Percentiles rank a stretch among this genome's conserved stretches.
These are phyloP conservation scores for Fusarium caatingaense DNA, from an alignment of 2,329 filamentous ascomycete genomes.

Conservation along the genomic window DNA sequence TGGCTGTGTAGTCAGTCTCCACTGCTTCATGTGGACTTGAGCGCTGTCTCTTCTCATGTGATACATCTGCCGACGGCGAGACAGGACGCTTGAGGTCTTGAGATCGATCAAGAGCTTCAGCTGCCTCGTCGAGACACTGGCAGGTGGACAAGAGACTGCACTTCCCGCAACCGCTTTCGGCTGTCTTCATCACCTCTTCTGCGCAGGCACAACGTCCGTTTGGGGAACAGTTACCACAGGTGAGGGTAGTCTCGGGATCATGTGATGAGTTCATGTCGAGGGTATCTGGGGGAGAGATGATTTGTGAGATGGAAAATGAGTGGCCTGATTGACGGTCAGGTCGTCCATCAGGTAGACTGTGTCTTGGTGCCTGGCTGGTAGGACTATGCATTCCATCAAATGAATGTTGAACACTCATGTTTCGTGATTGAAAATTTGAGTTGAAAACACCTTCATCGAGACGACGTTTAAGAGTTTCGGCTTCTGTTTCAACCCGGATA, in stretches of 20 bases:
- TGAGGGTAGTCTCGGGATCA: conserved; percentile 52
- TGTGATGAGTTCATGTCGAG: conserved; percentile 47
- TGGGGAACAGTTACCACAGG: conserved; percentile 68
- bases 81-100: conserved; percentile 61
- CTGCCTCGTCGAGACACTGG: conserved; percentile 71
- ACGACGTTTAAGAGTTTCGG: conserved; percentile 50
- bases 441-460: conserved; percentile 46
- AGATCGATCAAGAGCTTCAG: conserved; percentile 57
- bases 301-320: conserved; percentile 67
- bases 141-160: conserved; percentile 73
- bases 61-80: conserved; percentile 56
- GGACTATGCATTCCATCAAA: conserved; percentile 47
- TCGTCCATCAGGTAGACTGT: conserved; percentile 45
- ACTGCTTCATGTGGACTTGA: conserved; percentile 62
- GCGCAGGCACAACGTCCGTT: conserved; percentile 68
- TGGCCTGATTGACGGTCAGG: conserved; percentile 50
- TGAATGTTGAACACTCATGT: conserved; percentile 45
- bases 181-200: conserved; percentile 67
- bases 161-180: conserved; percentile 70
- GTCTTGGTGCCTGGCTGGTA: conserved; percentile 44
- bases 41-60: conserved; percentile 67
- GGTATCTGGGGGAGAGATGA: conserved; percentile 65
- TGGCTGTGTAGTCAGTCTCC: conserved; percentile 80
- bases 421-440: conserved; percentile 44
- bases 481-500: conserved; percentile 56